phyloP scores from a whole-genome alignment of 2,329 filamentous ascomycete species.

The Epichloe uncinata region DNA sequence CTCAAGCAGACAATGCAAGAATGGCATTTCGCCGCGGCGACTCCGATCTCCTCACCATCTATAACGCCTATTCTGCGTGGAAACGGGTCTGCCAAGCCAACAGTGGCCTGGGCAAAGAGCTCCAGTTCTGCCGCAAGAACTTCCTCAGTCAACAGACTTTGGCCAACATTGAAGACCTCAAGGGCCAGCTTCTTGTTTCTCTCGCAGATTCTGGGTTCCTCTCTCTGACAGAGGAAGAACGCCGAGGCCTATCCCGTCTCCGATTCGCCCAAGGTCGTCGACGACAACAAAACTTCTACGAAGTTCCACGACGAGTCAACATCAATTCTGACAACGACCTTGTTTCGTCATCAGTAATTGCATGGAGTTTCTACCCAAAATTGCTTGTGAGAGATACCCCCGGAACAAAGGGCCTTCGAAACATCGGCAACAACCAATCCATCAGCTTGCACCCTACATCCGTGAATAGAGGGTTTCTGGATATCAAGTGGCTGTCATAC shows the following conservation, averaged over 20 bases:
- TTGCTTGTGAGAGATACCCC: slow-evolving; percentile 65
- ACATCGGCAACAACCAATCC: slow-evolving; percentile 82
- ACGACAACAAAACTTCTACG: slow-evolving; percentile 62
- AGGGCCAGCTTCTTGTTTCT: slow-evolving; percentile 75
- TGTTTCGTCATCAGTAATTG: slow-evolving; percentile 68
- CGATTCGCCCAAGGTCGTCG: slow-evolving; percentile 45
- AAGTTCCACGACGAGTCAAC: slow-evolving; percentile 64
- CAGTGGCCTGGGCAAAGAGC: slow-evolving; percentile 52
- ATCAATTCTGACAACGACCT: slow-evolving; percentile 67
- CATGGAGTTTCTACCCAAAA: slow-evolving; percentile 94
- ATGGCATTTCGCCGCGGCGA: slow-evolving; percentile 72
- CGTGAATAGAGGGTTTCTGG: slow-evolving; percentile 62
- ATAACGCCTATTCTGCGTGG: slow-evolving; percentile 89
- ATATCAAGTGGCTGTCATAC: slow-evolving; percentile 76
- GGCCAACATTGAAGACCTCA: slow-evolving; percentile 86
- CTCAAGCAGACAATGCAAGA: slow-evolving; percentile 68
- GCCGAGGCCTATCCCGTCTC: slow-evolving; percentile 51
- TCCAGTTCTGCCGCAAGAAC: slow-evolving; percentile 87
- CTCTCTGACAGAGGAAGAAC: slow-evolving; percentile 59
- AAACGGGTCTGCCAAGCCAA: slow-evolving; percentile 64
- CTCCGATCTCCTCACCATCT: slow-evolving; percentile 83
- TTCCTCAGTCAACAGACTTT: slow-evolving; percentile 83
- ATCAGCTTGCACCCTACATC: slow-evolving; percentile 80
- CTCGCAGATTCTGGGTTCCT: slow-evolving; percentile 79
- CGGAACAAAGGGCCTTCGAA: slow-evolving; percentile 65